These are phyloP conservation scores for Aspergillus niger DNA, from an alignment of 2,329 filamentous ascomycete species.

Conservation along the genomic window DNA sequence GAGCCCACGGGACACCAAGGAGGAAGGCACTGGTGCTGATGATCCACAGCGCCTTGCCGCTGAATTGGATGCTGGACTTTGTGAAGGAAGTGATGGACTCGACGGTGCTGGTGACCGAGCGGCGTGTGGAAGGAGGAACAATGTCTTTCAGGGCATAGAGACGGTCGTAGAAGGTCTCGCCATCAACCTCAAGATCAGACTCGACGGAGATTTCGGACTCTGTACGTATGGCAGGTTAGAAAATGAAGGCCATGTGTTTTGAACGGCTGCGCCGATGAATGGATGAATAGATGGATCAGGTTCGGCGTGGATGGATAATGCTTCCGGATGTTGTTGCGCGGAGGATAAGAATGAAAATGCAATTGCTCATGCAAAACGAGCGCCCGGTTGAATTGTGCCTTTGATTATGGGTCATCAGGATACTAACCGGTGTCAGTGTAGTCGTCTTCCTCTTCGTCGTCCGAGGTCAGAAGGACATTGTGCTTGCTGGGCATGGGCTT, in stretches of 20 bases:
- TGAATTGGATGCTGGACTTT: conserved; percentile 58
- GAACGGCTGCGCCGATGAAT: not conserved
- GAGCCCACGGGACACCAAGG: conserved; percentile 87
- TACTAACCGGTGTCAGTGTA: conserved; percentile 86
- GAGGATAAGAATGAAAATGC: not conserved
- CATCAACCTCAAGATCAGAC: conserved; percentile 63
- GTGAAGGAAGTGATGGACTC: conserved; percentile 48
- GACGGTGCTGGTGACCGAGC: conserved; percentile 64
- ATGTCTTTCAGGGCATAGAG: conserved; percentile 74
- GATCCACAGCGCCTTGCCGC: conserved; percentile 87
- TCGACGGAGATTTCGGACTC: conserved; percentile 85
- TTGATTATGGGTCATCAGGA: not conserved
- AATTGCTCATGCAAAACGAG: not conserved
- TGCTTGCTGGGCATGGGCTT: conserved; percentile 65
- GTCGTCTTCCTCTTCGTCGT: conserved; percentile 76
- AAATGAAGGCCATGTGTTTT: not conserved
- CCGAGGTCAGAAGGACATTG: conserved; percentile 53
- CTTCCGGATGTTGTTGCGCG: conserved; percentile 55
- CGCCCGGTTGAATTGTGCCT: not conserved
- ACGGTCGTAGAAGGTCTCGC: conserved; percentile 66
- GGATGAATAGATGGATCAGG: conserved; percentile 2
- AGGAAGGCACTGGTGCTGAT: conserved; percentile 86
- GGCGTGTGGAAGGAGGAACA: conserved; percentile 70
- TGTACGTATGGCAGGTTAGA: conserved; percentile 36
- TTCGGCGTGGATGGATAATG: not conserved